These are phyloP conservation scores for Euphrasia arctica DNA, from an alignment of 305 asterid genomes.

Conservation along the genomic window DNA sequence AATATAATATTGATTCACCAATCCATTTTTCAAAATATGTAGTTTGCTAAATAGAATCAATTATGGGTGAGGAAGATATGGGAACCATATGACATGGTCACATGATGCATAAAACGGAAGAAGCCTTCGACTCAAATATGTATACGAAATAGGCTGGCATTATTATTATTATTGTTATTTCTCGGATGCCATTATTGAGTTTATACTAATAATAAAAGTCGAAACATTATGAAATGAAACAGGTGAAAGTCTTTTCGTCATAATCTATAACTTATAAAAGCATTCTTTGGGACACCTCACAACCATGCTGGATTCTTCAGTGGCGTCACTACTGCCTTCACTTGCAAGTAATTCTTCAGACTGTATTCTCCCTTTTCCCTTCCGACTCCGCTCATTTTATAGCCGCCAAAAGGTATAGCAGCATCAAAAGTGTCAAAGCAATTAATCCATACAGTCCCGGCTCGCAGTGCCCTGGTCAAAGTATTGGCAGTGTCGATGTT, in stretches of 20 bases:
- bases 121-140: constrained; percentile 10
- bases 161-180: too few relatives aligned
- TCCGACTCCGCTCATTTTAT: constrained; percentile 93
- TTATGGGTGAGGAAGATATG: too few relatives aligned
- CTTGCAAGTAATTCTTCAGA: constrained; percentile 88
- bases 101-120: not conserved
- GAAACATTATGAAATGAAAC: constrained; percentile 11
- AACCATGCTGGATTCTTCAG: constrained; percentile 91
- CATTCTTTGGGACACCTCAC: constrained; percentile 31
- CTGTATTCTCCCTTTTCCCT: constrained; percentile 91
- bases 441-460: constrained; percentile 79
- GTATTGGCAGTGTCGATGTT: constrained; percentile 84
- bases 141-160: constrained; percentile 4
- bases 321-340: constrained; percentile 86
- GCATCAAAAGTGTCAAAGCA: constrained; percentile 82
- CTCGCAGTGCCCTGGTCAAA: constrained; percentile 72
- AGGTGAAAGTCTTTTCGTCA: constrained; percentile 30
- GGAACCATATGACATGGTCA: too few relatives aligned
- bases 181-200: not conserved
- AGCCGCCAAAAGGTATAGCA: constrained; percentile 91
- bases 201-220: constrained; percentile 3
- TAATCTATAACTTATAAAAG: constrained; percentile 21
- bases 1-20: too few relatives aligned
- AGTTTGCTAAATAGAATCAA: too few relatives aligned
- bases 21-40: too few relatives aligned